Evolutionary conservation across 352 stramenopile genomes (phyloP).

Genomic region (Phytophthora europaea): DNA sequence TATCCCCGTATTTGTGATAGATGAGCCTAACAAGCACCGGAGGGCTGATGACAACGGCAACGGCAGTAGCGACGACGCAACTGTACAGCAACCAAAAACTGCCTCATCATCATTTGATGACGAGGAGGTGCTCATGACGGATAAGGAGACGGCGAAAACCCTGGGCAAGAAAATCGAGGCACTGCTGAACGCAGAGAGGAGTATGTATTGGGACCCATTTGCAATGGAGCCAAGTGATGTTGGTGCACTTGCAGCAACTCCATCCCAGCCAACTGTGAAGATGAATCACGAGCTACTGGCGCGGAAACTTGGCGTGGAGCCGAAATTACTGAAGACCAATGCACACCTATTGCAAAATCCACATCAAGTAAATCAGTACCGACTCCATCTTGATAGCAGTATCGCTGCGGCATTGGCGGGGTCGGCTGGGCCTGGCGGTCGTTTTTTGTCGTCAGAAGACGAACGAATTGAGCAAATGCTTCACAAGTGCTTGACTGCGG

Average conservation of each 20-base stretch:
- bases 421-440: constrained; percentile 29
- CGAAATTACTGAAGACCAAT: constrained; percentile 46
- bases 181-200: constrained; percentile 34
- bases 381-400: constrained; percentile 36
- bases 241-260: constrained; percentile 19
- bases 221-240: constrained; percentile 29
- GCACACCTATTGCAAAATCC: constrained; percentile 49
- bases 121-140: background rate
- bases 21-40: background rate
- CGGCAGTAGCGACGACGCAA: background rate
- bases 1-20: constrained; percentile 34
- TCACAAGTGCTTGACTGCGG: constrained; percentile 84
- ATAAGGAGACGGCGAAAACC: constrained; percentile 15
- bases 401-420: constrained; percentile 26
- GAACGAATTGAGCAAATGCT: constrained; percentile 83
- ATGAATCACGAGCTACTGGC: constrained; percentile 40
- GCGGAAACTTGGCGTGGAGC: constrained; percentile 47
- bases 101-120: background rate
- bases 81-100: background rate
- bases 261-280: background rate
- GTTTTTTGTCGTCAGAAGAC: constrained; percentile 74
- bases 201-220: constrained; percentile 37
- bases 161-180: constrained; percentile 49
- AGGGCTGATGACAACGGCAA: background rate
- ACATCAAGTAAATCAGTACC: constrained; percentile 59